Base-by-base conservation (phyloP, 352 stramenopile species). In the Globisporangium cylindrosporum region DNA sequence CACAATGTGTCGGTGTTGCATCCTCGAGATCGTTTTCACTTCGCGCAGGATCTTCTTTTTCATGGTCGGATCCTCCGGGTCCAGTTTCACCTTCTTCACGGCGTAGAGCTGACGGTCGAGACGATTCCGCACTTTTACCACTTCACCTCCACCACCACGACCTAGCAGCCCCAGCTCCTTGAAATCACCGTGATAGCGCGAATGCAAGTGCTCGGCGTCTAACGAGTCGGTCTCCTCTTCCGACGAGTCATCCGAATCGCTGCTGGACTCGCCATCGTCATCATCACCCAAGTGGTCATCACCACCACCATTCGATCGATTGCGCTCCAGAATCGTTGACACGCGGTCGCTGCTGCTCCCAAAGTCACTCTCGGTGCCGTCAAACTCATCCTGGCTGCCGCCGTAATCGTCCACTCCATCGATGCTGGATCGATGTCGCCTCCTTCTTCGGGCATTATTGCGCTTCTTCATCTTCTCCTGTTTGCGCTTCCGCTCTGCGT, bases 1-100 rank as follows among this genome's bases (percentile, higher is more conserved):
- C 20, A 99, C 96, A 71, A 99, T 98, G 64, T 99, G 95, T 43
- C 97, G 94, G 60, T 99, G 96, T 59, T 96, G 93, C 90, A 99
- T 98, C 49, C 94, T 80, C 38, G 93, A 98, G 88, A 99, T 98
- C 1, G 93, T 98, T 61, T 96, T 98, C 22, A 99, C 95, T 75
- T 99, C 96, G 41, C 96, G 85, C 59, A 97, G 64, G 32, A 99
- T 90, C 66, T 98, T 98, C 80, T 93, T 94, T 78, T 99, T 98
- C 89, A 97, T 96, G 0, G 83, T 91, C 59, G 89, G 89, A 63
- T 96, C 89, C 7, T 95, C 81, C 0, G 89, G 77, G 46, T 96
- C 87, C 32, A 96, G 68, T 55, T 95, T 96, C 0, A 96, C 75
- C 62, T 94, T 94, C 73, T 96, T 96, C 12, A 96, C 86, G 1